Evolutionary conservation across 2,329 filamentous ascomycete genomes (phyloP), one percentile per base, ranked within the genome.

Genomic region (Nemania bipapillata): DNA sequence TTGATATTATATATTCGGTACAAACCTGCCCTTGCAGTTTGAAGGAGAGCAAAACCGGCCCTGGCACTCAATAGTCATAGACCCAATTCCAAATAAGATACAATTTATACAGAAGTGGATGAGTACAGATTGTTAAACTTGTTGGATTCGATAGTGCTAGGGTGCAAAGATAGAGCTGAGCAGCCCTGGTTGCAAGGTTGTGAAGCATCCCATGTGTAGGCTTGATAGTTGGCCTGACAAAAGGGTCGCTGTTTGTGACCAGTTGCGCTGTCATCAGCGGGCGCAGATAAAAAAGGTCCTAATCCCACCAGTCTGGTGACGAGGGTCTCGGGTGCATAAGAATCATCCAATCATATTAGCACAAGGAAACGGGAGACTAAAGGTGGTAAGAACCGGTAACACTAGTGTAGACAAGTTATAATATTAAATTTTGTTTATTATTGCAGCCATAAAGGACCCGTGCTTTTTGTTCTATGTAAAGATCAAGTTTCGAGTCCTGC

Each of bases 241-340:
- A 58, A 17, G 22, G n/a, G 8, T 59, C 58, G 26, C 50, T 15
- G 40, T 24, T 45, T 22, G 50, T 15, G 20, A 30, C 35, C 58
- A 37, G 37, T 53, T 24, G n/a, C 28, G 32, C 26, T 49, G 32
- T 45, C 32, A 57, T 60, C 26, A 40, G 35, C 37, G 47, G 47
- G 28, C n/a, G 22, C 15, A 20, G 35, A 20, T 37, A 32, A 56
- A 32, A 63, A 55, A 50, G 17, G 30, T 54, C 17, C 32, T 54
- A 42, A 61, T 64, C 52, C 55, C 55, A 65, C 53, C 26, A 55
- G 35, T 37, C 40, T n/a, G 42, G 53, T 50, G 57, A 61, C 59
- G 54, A 69, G 32, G 32, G 24, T 22, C 32, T 26, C 47, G 7
- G 40, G 24, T 64, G 55, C 63, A 59, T 61, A 42, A 15, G 26